These are phyloP conservation scores for Bacterosira constricta DNA, from an alignment of 108 stramenopile genomes.

Conservation along the genomic window DNA sequence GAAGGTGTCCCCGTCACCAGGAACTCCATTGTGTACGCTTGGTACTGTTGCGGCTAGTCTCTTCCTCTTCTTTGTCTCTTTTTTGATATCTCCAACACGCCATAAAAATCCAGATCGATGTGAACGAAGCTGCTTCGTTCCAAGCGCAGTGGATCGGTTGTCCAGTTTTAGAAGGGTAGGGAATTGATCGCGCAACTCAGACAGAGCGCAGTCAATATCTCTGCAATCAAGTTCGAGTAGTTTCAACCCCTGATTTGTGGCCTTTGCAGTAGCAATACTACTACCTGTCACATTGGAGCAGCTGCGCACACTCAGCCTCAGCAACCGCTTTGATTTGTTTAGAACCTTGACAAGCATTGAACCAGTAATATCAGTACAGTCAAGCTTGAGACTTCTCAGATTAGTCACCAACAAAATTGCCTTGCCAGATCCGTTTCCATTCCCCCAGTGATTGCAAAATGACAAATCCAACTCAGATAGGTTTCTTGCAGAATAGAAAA, in stretches of 20 bases:
- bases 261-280: neutral
- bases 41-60: too few species aligned
- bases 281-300: constrained; percentile 9
- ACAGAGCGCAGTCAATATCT: constrained; percentile 18
- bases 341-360: neutral
- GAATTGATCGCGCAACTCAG: neutral
- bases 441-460: too few species aligned
- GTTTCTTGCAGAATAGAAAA: too few species aligned
- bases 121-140: neutral
- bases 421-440: too few species aligned
- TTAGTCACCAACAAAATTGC: neutral
- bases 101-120: constrained; percentile 4
- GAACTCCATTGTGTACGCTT: neutral
- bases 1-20: neutral
- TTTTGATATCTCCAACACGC: constrained; percentile 9
- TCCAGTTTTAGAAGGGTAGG: constrained; percentile 20
- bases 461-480: too few species aligned
- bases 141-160: constrained; percentile 20
- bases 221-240: constrained; percentile 20
- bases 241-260: neutral
- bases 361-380: neutral
- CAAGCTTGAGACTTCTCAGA: constrained; percentile 19
- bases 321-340: constrained; percentile 1
- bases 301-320: constrained; percentile 14
- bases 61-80: too few species aligned